Evolutionary conservation across 371 early-diverging fungal species (phyloP), one percentile per base, ranked within the genome.

Genomic region (Mortierella sp.): DNA sequence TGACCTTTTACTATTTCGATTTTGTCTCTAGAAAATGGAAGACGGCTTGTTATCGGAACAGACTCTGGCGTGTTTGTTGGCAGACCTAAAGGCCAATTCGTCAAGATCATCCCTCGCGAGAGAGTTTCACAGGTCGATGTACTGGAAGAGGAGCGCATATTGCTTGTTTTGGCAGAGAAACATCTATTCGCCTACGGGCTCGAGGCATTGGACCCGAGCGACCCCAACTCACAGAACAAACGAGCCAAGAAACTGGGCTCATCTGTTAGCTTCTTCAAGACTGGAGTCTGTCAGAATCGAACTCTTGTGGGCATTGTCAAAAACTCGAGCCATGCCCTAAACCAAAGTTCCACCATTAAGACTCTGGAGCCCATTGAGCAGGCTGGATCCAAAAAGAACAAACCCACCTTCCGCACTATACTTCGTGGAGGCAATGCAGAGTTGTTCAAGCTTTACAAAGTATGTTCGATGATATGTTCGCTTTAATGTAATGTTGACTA

Each of bases 81-180:
- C 12, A 80, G 77, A 12, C 64, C 70, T 10, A 83, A 73, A 40
- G 66, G 83, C n/a, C 76, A 85, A 32, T 78, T 88, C 37, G 71
- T 87, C 54, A 88, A 89, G 52, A 88, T 93, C 37, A 72, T 97
- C 58, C 88, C 91, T 20, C 84, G 95, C 66, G 96, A 96, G 57
- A 92, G 92, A 71, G 93, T 97, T 18, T 87, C 89, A n/a, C 96
- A 97, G 80, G 89, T 97, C 54, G 96, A 96, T 72, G 90, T 96
- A 5, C 75, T 96, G 43, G 93, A 93, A 72, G 88, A 90, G 26
- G 88, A 89, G 67, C 92, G 91, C 24, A 85, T 94, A 49, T 83
- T 97, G 52, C 86, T 96, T 28, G 88, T 96, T 5, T 86, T 97
- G 18, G 90, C 96, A 64, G 97, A 96, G 74, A 94, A 94, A 77